A percentile compares a stretch with the other conserved stretches of the same genome.
phyloP scores from a whole-genome alignment of 2,329 filamentous ascomycete species.

The Aspergillus thermomutatus region DNA sequence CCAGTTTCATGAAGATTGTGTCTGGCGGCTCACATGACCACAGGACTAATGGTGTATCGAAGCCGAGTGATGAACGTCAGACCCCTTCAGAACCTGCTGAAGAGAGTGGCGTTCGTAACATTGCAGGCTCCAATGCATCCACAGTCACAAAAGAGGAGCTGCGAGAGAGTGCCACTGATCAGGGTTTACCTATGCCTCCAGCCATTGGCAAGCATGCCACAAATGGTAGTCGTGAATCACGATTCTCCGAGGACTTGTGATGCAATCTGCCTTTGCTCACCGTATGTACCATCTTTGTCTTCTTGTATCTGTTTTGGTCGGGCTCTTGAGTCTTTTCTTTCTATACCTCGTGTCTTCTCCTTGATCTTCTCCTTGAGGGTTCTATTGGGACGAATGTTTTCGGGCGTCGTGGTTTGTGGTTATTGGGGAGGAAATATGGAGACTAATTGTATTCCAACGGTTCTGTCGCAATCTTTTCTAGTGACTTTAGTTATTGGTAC shows the following conservation, averaged over 20 bases:
- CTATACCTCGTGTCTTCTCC: neutral
- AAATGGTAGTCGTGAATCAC: slow-evolving; percentile 29
- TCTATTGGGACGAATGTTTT: neutral
- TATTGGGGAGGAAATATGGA: neutral
- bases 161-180: slow-evolving; percentile 28
- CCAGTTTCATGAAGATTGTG: slow-evolving; percentile 26
- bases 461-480: neutral
- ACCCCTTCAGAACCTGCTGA: slow-evolving; percentile 11
- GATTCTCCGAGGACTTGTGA: slow-evolving; percentile 38
- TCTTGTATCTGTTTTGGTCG: neutral
- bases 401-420: neutral
- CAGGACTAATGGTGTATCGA: slow-evolving; percentile 15
- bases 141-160: slow-evolving; percentile 22
- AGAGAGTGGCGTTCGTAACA: neutral
- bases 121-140: slow-evolving; percentile 6
- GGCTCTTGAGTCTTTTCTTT: neutral
- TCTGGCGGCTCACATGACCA: slow-evolving; percentile 17
- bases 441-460: neutral
- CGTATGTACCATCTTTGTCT: slow-evolving; percentile 7
- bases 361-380: neutral
- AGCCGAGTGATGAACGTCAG: slow-evolving; percentile 1
- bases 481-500: neutral
- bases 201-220: slow-evolving; percentile 21
- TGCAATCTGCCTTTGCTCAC: slow-evolving; percentile 3
- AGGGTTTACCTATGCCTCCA: slow-evolving; percentile 29